Base-by-base conservation (phyloP, 2,329 filamentous ascomycete species). In the Aureobasidium melanogenum region DNA sequence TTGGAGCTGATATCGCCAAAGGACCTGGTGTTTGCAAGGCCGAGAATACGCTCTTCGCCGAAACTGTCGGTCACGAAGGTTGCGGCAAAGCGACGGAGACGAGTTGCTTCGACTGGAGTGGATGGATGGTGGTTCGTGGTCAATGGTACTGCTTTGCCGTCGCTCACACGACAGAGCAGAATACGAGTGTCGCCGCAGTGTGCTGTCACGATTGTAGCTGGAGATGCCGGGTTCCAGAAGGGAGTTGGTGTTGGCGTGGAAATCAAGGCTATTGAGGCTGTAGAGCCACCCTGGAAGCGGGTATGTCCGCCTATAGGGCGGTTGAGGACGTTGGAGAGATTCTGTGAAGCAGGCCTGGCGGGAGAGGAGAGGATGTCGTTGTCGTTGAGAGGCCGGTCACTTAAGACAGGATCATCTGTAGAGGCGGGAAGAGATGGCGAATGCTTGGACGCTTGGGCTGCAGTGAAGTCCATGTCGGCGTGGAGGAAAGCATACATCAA, bases 181-280 rank as follows among this genome's bases (percentile, higher is more conserved):
- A 97, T 87, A 57, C 94, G 85, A 1, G 91, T 97, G 73, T 99
- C 94, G 63, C 94, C 94, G 2, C 97, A 91, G 71, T 99, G 94
- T 0, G 91, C 91, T 7, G 91, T 87, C 17, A 96, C 76, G 38
- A 99, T 77, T 0, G 91, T 95, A 0, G 88, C 91, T 3, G 90
- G 88, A 0, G 91, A 88, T 4, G 86, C 84, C 0, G 94, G 94
- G 69, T 97, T 90, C 94, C 94, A 99, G 75, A 96, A 99, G 0
- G 94, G 94, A 0, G 88, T 88, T 0, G 92, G 87, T 0, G 91
- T 95, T 0, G 93, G 91, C 0, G 94, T 97, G 0, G 91, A 96
- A 61, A 99, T 91, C 70, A 99, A 82, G 1, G 87, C 92, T 19
- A 97, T 79, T 19, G 91, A 96, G 44, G 90, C 92, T 1, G 94